Evolutionary conservation across 148 eudicot species (phyloP), one percentile per base, ranked within the genome.

Genomic region (Talinum fruticosum): DNA sequence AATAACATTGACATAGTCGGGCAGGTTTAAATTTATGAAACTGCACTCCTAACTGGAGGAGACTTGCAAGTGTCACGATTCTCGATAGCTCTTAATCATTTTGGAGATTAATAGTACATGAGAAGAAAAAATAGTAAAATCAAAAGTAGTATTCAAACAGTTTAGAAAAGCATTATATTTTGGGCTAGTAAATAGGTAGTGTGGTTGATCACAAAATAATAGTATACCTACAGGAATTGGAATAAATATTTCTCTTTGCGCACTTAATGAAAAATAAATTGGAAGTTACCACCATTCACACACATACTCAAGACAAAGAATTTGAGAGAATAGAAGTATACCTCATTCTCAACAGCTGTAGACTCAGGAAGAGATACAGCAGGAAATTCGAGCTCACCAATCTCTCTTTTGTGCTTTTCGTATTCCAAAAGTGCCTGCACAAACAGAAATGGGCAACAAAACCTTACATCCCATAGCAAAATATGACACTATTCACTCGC

Each of bases 371-470:
- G 67, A 59, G 87, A 77, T 49, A 49, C 79, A 47, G 78, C 76
- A 21, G 98, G 87, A 65, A 91, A 85, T 80, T 93, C 85, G 72
- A 93, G 80, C 80, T 91, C 97, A 28, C 98, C 98, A 61, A 69
- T 90, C 79, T 87, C 88, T 68, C 49, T 70, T 90, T 90, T 88
- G 76, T 84, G 85, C 81, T 87, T 91, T 83, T 93, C 98, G 82
- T 90, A 93, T 74, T 93, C 98, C 81, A 93, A 78, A 80, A 93
- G 93, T 59, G 96, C 87, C 98, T 93, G 77, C 66, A 82, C 53
- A 82, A 80, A 66, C 70, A 34, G 32, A 34, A 37, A 68, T 49
- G 69, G 23, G 28, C 62, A 78, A 49, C 47, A 79, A 29, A 77
- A 66, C 18, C 64, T 38, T 66, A 41, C 18, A 65, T 51, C 45